phyloP scores from a whole-genome alignment of 495 filamentous ascomycete species.

The Aspergillus bertholletiae region DNA sequence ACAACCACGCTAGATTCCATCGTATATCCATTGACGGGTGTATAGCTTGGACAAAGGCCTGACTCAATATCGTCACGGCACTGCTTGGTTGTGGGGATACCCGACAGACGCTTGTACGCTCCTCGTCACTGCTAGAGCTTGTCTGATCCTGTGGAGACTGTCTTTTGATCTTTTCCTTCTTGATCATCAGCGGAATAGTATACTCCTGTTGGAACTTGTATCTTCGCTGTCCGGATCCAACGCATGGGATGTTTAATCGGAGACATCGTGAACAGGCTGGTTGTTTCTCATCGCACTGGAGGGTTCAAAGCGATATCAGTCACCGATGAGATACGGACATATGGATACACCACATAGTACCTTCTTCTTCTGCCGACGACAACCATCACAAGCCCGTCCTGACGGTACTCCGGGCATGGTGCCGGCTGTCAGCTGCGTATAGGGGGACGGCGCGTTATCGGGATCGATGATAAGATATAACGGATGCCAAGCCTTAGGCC shows the following conservation, averaged over 20 bases:
- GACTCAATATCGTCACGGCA: slow-evolving; percentile 17
- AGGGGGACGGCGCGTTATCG: not conserved
- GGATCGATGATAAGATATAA: not conserved
- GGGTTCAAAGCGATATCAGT: too few relatives aligned
- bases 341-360: too few relatives aligned
- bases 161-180: not conserved
- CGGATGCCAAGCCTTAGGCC: not conserved
- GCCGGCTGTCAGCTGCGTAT: not conserved
- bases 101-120: not conserved
- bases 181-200: not conserved
- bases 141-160: not conserved
- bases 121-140: not conserved
- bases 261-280: slow-evolving; percentile 45
- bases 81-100: slow-evolving; percentile 15
- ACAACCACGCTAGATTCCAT: slow-evolving; percentile 40
- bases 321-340: too few relatives aligned
- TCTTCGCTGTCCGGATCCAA: slow-evolving; percentile 43
- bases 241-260: slow-evolving; percentile 40
- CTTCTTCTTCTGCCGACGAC: slow-evolving; percentile 53
- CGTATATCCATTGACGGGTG: slow-evolving; percentile 34
- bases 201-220: slow-evolving; percentile 46
- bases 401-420: slow-evolving; percentile 50
- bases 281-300: slow-evolving; percentile 39
- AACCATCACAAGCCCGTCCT: slow-evolving; percentile 46
- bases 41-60: slow-evolving; percentile 25